Conservation (phyloP, 176 grass and related monocot genomes). For the Poa annua region DNA sequence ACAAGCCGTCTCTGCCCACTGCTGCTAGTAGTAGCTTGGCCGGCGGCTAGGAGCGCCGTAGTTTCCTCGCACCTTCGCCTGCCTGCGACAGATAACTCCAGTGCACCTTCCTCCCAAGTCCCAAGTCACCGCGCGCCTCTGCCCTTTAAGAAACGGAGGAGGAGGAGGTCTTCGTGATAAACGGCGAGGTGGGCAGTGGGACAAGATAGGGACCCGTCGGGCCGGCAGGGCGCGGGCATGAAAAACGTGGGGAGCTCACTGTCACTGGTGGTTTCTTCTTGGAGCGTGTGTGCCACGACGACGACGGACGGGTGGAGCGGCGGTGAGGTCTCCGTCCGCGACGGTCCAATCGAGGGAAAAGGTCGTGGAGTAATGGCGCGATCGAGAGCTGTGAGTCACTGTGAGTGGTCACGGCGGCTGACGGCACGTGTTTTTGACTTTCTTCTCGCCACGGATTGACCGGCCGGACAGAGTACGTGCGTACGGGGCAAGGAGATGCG, state of each 20-base stretch:
- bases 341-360: slow-evolving; percentile 23
- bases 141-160: slow-evolving; percentile 20
- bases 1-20: not conserved
- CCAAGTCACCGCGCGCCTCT: not conserved
- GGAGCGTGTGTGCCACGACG: not conserved
- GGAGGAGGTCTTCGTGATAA: not conserved
- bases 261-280: not conserved
- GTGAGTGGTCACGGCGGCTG: not conserved
- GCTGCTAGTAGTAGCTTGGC: not conserved
- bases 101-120: not conserved
- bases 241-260: slow-evolving; percentile 48
- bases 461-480: too few species aligned
- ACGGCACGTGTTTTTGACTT: slow-evolving; percentile 33
- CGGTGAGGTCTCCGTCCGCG: not conserved
- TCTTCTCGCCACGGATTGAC: not conserved
- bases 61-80: not conserved
- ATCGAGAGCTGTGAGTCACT: not conserved
- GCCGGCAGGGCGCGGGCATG: not conserved
- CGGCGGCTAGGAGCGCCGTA: too few species aligned
- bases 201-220: not conserved
- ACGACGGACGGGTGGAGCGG: not conserved
- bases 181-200: slow-evolving; percentile 39
- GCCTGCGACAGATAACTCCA: slow-evolving; percentile 9
- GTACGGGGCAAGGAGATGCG: too few species aligned
- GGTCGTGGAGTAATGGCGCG: not conserved